A percentile compares a stretch with the other conserved stretches of the same genome.
Conservation (phyloP, 768 basidiomycete species). For the Lactarius vividus region DNA sequence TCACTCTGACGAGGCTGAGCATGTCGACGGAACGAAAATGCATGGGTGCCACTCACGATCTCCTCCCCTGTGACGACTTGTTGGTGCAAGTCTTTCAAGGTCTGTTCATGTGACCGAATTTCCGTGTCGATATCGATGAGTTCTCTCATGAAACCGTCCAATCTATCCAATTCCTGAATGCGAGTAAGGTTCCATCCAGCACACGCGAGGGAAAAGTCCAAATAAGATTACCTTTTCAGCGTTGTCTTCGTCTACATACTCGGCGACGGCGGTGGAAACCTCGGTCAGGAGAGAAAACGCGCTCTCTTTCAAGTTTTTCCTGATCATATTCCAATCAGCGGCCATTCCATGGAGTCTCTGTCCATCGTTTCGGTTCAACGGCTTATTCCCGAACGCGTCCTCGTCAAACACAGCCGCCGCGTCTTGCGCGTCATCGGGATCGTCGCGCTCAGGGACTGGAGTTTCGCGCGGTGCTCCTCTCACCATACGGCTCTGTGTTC, state of each 20-base stretch:
- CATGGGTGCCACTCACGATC: conserved; percentile 45
- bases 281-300: conserved; percentile 48
- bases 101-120: conserved; percentile 53
- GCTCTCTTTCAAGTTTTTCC: conserved; percentile 44
- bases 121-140: conserved; percentile 65
- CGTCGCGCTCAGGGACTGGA: conserved; percentile 34
- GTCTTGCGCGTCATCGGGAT: conserved; percentile 38
- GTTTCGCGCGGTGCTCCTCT: neutral
- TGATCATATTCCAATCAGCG: conserved; percentile 60
- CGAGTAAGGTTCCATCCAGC: conserved; percentile 5
- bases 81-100: conserved; percentile 57
- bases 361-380: conserved; percentile 53
- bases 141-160: conserved; percentile 67
- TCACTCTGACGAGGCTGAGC: conserved; percentile 43
- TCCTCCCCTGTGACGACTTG: conserved; percentile 49
- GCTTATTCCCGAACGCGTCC: conserved; percentile 61
- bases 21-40: conserved; percentile 8
- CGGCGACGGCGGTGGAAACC: conserved; percentile 58
- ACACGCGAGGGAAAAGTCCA: neutral
- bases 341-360: conserved; percentile 55
- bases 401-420: conserved; percentile 47
- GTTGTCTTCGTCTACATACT: conserved; percentile 54
- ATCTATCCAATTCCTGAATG: conserved; percentile 50
- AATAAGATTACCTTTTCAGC: conserved; percentile 46
- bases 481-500: conserved; percentile 27